Conservation (phyloP, 352 stramenopile species). For the Detonula confervacea region DNA sequence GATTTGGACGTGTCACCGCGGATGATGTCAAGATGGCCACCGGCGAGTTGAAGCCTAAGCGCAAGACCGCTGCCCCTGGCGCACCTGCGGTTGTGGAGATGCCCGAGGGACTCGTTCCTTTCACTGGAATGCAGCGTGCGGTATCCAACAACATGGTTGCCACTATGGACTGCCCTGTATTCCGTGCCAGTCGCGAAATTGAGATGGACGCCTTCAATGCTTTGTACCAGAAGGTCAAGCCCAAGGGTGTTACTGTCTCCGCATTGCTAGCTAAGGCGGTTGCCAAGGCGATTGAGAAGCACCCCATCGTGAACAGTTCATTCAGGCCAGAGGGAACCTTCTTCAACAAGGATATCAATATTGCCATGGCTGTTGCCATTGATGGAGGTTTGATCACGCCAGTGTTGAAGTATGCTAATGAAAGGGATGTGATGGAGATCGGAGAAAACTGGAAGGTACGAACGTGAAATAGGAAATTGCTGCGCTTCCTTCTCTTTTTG, state of each 20-base stretch:
- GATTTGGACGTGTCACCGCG: constrained; percentile 87
- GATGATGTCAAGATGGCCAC: constrained; percentile 86
- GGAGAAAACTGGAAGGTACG: constrained; percentile 86
- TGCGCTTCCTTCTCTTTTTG: no score
- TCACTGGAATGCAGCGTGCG: constrained; percentile 89
- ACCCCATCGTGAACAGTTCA: constrained; percentile 88
- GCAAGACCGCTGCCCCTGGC: constrained; percentile 51
- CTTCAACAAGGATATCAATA: constrained; percentile 90
- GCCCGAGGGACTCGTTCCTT: constrained; percentile 78
- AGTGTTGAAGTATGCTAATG: constrained; percentile 88
- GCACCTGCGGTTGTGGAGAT: constrained; percentile 61
- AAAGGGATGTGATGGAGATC: constrained; percentile 85
- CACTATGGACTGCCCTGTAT: constrained; percentile 86
- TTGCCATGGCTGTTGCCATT: constrained; percentile 90
- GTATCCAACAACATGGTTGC: constrained; percentile 90
- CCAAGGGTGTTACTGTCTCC: constrained; percentile 86
- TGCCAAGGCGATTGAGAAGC: constrained; percentile 86
- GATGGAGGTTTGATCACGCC: constrained; percentile 89
- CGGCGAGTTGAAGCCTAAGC: constrained; percentile 81
- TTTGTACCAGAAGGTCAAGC: constrained; percentile 88
- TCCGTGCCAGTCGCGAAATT: constrained; percentile 87
- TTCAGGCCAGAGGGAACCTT: constrained; percentile 83
- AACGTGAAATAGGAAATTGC: no score
- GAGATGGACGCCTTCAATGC: constrained; percentile 88
- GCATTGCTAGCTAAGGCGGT: constrained; percentile 88